Evolutionary conservation across 805 yeast genomes (phyloP).

Genomic region (Metschnikowia amazonensis): DNA sequence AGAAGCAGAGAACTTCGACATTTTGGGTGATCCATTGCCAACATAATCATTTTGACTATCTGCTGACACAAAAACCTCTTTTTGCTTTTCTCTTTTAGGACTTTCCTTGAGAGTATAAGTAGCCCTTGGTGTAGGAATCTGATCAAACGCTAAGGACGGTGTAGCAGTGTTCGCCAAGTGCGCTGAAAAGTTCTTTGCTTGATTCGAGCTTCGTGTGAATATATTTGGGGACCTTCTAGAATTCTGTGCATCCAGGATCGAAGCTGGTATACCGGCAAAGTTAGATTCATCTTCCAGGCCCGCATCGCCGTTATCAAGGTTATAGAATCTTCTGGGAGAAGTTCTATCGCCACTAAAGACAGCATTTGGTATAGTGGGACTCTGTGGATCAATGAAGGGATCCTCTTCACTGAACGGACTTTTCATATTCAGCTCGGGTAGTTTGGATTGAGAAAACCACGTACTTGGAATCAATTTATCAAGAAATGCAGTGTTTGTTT

Average conservation of each 20-base stretch:
- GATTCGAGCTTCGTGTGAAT: slow-evolving; percentile 36
- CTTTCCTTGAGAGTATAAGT: slow-evolving; percentile 59
- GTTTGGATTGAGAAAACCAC: slow-evolving; percentile 4
- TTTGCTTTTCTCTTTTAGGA: slow-evolving; percentile 58
- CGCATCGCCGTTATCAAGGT: slow-evolving; percentile 20
- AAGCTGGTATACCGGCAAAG: slow-evolving; percentile 27
- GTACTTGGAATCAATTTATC: not conserved
- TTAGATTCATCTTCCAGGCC: slow-evolving; percentile 23
- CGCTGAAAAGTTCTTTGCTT: slow-evolving; percentile 12
- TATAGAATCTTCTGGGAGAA: slow-evolving; percentile 36
- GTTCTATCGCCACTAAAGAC: slow-evolving; percentile 38
- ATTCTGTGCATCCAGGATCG: slow-evolving; percentile 27
- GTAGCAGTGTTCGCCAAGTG: slow-evolving; percentile 6
- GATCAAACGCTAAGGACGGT: slow-evolving; percentile 12
- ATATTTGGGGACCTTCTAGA: slow-evolving; percentile 42
- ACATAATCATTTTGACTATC: slow-evolving; percentile 23
- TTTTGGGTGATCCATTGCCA: slow-evolving; percentile 35
- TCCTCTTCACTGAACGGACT: slow-evolving; percentile 31
- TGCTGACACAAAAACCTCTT: slow-evolving; percentile 46
- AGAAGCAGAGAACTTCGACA: slow-evolving; percentile 26
- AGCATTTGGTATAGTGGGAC: slow-evolving; percentile 35
- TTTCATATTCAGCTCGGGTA: slow-evolving; percentile 21
- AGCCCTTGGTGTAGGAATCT: slow-evolving; percentile 52
- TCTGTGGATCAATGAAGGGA: slow-evolving; percentile 31
- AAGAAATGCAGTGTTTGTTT: slow-evolving; percentile 1